phyloP scores from a whole-genome alignment of 257 asterid genomes.

The Forsythia viridissima region DNA sequence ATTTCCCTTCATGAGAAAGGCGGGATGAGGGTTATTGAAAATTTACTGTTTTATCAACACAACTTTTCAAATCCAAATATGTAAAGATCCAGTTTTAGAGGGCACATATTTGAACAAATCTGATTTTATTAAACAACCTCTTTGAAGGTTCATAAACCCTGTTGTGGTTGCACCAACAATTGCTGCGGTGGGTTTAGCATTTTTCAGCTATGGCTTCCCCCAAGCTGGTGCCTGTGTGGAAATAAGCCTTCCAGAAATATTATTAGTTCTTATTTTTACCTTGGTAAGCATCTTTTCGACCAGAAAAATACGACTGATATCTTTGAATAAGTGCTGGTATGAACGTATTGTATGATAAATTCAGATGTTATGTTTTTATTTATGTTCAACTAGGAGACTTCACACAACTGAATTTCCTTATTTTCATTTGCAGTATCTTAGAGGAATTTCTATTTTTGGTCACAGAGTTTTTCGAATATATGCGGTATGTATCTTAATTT shows the following conservation, averaged over 20 bases:
- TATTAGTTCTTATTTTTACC: conserved; percentile 80
- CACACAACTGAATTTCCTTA: background rate
- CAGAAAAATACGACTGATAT: background rate
- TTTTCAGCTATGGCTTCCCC: conserved; percentile 95
- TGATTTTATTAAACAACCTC: conserved; percentile 2
- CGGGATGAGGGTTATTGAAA: no score
- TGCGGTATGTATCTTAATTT: conserved; percentile 53
- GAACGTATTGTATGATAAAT: background rate
- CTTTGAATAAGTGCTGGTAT: background rate
- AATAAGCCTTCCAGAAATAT: conserved; percentile 85
- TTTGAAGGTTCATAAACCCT: conserved; percentile 87
- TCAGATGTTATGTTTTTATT: background rate
- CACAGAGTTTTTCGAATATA: conserved; percentile 75
- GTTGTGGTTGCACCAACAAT: conserved; percentile 95
- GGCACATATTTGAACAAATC: background rate
- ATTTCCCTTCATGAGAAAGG: background rate
- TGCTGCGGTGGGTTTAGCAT: conserved; percentile 90
- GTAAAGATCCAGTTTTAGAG: background rate
- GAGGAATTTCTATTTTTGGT: conserved; percentile 78
- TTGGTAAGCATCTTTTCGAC: conserved; percentile 58
- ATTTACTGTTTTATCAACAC: background rate
- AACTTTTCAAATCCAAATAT: background rate
- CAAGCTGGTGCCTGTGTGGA: conserved; percentile 97
- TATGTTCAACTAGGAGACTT: conserved; percentile 7
- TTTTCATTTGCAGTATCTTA: conserved; percentile 68